A percentile compares a stretch with the other conserved stretches of the same genome.
phyloP scores from a whole-genome alignment of 202 grass and related monocot genomes.

The Setaria italica region DNA sequence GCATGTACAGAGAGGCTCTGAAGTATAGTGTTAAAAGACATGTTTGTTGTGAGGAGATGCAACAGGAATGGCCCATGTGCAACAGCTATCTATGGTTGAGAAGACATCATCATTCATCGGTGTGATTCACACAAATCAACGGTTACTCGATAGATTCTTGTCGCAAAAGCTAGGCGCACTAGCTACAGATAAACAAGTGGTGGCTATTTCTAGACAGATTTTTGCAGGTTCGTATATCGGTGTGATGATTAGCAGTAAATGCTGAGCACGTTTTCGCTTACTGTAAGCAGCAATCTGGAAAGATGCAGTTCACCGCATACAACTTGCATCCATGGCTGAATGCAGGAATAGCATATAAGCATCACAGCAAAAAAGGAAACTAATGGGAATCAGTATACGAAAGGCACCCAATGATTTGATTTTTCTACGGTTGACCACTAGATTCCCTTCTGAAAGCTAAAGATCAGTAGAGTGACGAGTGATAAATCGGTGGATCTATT shows the following conservation, averaged over 20 bases:
- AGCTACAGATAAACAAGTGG: no score
- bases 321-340: not conserved
- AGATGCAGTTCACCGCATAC: slow-evolving; percentile 5
- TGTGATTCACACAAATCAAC: no score
- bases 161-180: no score
- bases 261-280: not conserved
- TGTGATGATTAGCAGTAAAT: not conserved
- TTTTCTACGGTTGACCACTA: not conserved
- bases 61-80: not conserved
- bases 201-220: not conserved
- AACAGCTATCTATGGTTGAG: no score
- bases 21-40: not conserved
- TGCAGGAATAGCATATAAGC: slow-evolving; percentile 4
- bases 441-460: not conserved
- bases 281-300: not conserved
- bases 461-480: not conserved
- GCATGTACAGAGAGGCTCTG: not conserved
- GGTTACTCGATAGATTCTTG: no score
- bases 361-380: not conserved
- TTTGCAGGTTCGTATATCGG: not conserved
- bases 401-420: not conserved
- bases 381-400: not conserved
- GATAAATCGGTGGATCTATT: not conserved
- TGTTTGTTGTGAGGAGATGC: not conserved
- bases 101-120: no score